Percentiles rank a stretch among this genome's conserved stretches.
These are phyloP conservation scores for Acorus calamus DNA, from an alignment of 106 monocot genomes.

Conservation along the genomic window DNA sequence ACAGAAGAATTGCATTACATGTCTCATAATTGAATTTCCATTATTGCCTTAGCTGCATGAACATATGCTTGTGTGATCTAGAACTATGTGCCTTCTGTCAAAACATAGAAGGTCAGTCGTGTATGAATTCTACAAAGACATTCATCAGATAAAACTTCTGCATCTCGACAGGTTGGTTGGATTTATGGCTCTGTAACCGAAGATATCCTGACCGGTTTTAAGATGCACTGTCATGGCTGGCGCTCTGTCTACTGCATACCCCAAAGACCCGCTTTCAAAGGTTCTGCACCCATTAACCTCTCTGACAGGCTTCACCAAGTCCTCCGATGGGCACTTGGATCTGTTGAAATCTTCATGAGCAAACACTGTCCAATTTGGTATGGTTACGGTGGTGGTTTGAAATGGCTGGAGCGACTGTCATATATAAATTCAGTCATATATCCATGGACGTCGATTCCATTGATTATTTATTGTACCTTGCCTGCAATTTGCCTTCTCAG, in stretches of 20 bases:
- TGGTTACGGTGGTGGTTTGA: conserved; percentile 68
- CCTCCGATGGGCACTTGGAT: conserved; percentile 77
- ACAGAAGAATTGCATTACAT: too few relatives aligned
- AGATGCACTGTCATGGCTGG: conserved; percentile 93
- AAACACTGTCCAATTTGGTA: conserved; percentile 87
- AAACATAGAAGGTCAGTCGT: too few relatives aligned
- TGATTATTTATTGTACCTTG: conserved; percentile 67
- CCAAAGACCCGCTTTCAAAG: conserved; percentile 67
- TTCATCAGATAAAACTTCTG: not conserved
- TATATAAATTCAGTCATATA: conserved; percentile 82
- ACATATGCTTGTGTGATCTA: too few relatives aligned
- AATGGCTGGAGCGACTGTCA: conserved; percentile 57
- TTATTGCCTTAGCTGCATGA: too few relatives aligned
- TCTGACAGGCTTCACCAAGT: conserved; percentile 83
- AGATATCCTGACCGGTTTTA: conserved; percentile 78
- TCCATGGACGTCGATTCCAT: conserved; percentile 69
- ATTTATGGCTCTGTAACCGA: conserved; percentile 81
- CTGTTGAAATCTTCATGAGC: conserved; percentile 76
- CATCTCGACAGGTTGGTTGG: conserved; percentile 61
- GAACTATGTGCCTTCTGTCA: too few relatives aligned
- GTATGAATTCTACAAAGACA: too few relatives aligned
- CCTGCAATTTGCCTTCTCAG: conserved; percentile 68
- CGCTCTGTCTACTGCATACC: conserved; percentile 84
- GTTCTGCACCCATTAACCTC: conserved; percentile 79
- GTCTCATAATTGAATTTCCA: too few relatives aligned